A percentile compares a stretch with the other conserved stretches of the same genome.
These are phyloP conservation scores for Trypanosoma mega DNA, from an alignment of 208 protist species.

Conservation along the genomic window DNA sequence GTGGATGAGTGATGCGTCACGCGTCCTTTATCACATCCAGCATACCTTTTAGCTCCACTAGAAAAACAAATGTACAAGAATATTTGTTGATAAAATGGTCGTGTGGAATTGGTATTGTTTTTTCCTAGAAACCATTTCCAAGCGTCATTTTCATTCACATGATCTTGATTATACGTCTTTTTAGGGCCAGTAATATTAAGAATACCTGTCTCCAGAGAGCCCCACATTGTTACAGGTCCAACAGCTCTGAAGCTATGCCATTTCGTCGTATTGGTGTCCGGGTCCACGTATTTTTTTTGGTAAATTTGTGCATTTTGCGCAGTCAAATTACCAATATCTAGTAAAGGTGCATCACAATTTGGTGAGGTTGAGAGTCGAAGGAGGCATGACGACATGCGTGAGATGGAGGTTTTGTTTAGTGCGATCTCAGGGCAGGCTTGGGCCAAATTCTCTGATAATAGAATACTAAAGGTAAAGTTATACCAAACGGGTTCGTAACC, in stretches of 20 bases:
- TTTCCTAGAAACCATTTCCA: background rate
- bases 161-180: no score
- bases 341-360: slow-evolving; percentile 20
- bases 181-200: slow-evolving; percentile 10
- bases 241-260: slow-evolving; percentile 14
- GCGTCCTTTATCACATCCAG: background rate
- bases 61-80: slow-evolving; percentile 44
- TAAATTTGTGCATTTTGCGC: slow-evolving; percentile 15
- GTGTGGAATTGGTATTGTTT: slow-evolving; percentile 3
- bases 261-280: background rate
- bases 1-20: background rate
- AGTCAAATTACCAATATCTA: slow-evolving; percentile 27
- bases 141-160: background rate
- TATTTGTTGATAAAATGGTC: slow-evolving; percentile 27
- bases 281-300: slow-evolving; percentile 1
- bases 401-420: background rate
- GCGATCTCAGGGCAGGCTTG: slow-evolving; percentile 18
- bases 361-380: slow-evolving; percentile 24
- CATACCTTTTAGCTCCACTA: slow-evolving; percentile 12
- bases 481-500: slow-evolving; percentile 52
- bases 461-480: slow-evolving; percentile 45
- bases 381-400: slow-evolving; percentile 10
- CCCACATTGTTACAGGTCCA: slow-evolving; percentile 23
- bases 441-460: slow-evolving; percentile 22
- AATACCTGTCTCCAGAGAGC: slow-evolving; percentile 22